phyloP scores from a whole-genome alignment of 2,329 filamentous ascomycete species.

The Pyrenochaeta sp. region DNA sequence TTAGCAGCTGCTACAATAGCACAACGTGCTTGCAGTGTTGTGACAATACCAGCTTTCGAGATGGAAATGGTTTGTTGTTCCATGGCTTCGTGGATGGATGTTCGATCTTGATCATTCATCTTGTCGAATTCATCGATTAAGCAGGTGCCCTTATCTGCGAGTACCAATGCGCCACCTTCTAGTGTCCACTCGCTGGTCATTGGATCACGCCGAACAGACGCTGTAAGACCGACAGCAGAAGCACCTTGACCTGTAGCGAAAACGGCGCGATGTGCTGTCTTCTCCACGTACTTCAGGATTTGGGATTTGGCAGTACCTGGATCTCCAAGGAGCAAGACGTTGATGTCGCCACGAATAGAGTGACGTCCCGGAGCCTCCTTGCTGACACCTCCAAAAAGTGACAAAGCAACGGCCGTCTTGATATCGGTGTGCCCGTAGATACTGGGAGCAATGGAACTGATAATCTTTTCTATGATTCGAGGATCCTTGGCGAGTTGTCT shows the following conservation, averaged over 20 bases:
- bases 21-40: slow-evolving; percentile 92
- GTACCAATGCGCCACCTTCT: slow-evolving; percentile 92
- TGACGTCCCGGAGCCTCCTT: slow-evolving; percentile 90
- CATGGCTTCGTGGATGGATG: slow-evolving; percentile 99
- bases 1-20: slow-evolving; percentile 97
- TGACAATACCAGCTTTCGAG: slow-evolving; percentile 97
- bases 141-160: slow-evolving; percentile 93
- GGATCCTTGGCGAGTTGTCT: slow-evolving; percentile 87
- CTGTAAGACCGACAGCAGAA: slow-evolving; percentile 95
- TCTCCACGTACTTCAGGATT: slow-evolving; percentile 95
- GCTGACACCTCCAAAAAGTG: slow-evolving; percentile 91
- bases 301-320: slow-evolving; percentile 98
- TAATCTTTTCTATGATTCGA: slow-evolving; percentile 89
- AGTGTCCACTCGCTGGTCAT: slow-evolving; percentile 97
- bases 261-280: slow-evolving; percentile 94
- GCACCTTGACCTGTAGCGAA: slow-evolving; percentile 98
- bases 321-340: slow-evolving; percentile 93
- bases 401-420: slow-evolving; percentile 94
- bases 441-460: slow-evolving; percentile 92
- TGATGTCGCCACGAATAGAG: slow-evolving; percentile 95
- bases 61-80: slow-evolving; percentile 99
- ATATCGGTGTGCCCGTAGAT: slow-evolving; percentile 97
- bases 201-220: slow-evolving; percentile 92
- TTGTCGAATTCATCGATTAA: slow-evolving; percentile 99
- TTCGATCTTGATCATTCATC: slow-evolving; percentile 99